Percentiles rank a stretch among this genome's conserved stretches.
Conservation (phyloP, 2,329 filamentous ascomycete species). For the Pseudogymnoascus sp. region DNA sequence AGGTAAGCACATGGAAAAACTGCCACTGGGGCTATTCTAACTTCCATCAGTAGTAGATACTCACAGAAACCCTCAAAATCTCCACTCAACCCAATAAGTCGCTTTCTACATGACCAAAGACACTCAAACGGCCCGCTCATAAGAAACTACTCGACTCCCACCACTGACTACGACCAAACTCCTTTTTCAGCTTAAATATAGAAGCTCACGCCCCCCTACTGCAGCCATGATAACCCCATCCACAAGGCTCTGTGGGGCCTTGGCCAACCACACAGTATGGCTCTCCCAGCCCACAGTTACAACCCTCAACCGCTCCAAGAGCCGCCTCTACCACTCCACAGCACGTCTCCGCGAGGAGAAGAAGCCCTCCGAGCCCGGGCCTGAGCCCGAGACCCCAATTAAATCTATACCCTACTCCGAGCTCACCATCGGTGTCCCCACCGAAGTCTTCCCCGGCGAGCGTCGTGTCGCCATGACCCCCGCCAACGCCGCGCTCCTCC, state of each 20-base stretch:
- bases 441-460: conserved; percentile 70
- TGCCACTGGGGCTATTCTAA: neutral
- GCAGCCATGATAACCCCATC: conserved; percentile 1
- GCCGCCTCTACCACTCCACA: neutral
- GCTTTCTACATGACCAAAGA: neutral
- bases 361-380: neutral
- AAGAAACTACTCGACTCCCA: neutral
- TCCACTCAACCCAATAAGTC: neutral
- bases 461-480: conserved; percentile 78
- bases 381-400: neutral
- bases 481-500: conserved; percentile 68
- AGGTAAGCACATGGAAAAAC: neutral
- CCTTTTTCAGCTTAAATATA: neutral
- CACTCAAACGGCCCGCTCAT: neutral
- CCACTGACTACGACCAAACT: neutral
- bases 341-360: neutral
- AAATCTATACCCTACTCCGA: conserved; percentile 50
- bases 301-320: neutral
- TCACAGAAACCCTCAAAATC: neutral
- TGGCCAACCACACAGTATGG: conserved; percentile 5
- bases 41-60: neutral
- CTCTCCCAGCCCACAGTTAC: neutral
- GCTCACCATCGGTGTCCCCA: conserved; percentile 70
- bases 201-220: neutral
- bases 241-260: conserved; percentile 2